phyloP scores from a whole-genome alignment of 257 asterid genomes.

The Thymus mandschuricus region DNA sequence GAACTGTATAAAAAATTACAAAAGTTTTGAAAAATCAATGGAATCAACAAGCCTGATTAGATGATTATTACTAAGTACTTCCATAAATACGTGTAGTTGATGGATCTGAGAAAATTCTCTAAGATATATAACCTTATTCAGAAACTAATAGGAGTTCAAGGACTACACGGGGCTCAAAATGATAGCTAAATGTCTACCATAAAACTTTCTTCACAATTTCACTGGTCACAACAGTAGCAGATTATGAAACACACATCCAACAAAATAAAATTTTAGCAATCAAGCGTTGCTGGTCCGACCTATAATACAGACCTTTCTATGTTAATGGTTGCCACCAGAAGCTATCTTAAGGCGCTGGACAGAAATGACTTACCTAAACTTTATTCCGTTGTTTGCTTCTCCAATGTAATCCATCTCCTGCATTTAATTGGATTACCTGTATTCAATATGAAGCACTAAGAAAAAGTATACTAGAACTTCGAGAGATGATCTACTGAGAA shows the following conservation, averaged over 20 bases:
- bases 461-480: slow-evolving; percentile 36
- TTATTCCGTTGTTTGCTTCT: slow-evolving; percentile 89
- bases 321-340: neutral
- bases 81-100: slow-evolving; percentile 1
- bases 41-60: neutral
- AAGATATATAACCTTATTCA: neutral
- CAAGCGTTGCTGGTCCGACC: slow-evolving; percentile 6
- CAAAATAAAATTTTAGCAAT: slow-evolving; percentile 9
- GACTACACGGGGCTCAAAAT: neutral
- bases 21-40: slow-evolving; percentile 15
- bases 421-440: slow-evolving; percentile 98
- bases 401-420: slow-evolving; percentile 97
- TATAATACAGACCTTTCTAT: slow-evolving; percentile 11
- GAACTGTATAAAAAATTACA: neutral
- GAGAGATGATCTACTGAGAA: slow-evolving; percentile 20
- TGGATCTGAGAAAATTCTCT: slow-evolving; percentile 22
- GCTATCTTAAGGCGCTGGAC: slow-evolving; percentile 19
- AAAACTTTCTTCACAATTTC: neutral
- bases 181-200: neutral
- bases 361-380: slow-evolving; percentile 65
- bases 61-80: neutral
- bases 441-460: slow-evolving; percentile 96
- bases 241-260: slow-evolving; percentile 8
- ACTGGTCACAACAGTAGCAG: slow-evolving; percentile 6
- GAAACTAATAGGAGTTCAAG: slow-evolving; percentile 9